phyloP scores from a whole-genome alignment of 331 rosid genomes.

The Telfairia occidentalis region DNA sequence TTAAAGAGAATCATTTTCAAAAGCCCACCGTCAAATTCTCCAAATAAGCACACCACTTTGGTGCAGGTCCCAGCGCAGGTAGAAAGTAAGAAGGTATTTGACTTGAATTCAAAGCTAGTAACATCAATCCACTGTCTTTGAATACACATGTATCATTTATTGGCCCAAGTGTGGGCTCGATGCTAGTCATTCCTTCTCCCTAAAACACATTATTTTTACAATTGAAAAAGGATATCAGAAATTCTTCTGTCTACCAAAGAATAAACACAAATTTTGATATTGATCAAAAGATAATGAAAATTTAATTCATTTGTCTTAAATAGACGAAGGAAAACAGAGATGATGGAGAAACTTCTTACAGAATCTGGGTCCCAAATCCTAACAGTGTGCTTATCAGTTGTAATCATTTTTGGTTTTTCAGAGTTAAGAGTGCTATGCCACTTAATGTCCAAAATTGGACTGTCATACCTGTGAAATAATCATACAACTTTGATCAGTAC shows the following conservation, averaged over 20 bases:
- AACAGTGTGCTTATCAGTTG: slow-evolving; percentile 68
- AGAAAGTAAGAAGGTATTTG: slow-evolving; percentile 90
- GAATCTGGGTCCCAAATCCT: slow-evolving; percentile 87
- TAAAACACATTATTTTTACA: slow-evolving; percentile 16
- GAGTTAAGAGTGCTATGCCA: slow-evolving; percentile 86
- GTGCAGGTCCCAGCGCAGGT: slow-evolving; percentile 98
- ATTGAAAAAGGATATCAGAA: background rate
- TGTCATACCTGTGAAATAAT: slow-evolving; percentile 60
- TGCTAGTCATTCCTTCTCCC: slow-evolving; percentile 95
- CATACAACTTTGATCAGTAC: background rate
- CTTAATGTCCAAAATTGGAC: slow-evolving; percentile 82
- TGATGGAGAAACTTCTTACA: slow-evolving; percentile 23
- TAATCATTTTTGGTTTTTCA: slow-evolving; percentile 59
- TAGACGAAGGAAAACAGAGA: background rate
- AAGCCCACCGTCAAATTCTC: slow-evolving; percentile 69
- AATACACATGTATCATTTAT: slow-evolving; percentile 80
- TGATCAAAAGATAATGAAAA: background rate
- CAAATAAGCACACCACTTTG: slow-evolving; percentile 83
- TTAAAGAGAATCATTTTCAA: slow-evolving; percentile 9
- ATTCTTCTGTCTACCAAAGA: background rate
- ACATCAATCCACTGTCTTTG: slow-evolving; percentile 73
- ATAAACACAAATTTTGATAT: background rate
- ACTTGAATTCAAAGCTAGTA: slow-evolving; percentile 75
- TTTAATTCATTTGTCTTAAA: background rate
- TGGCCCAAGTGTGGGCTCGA: slow-evolving; percentile 68